Conservation (phyloP, 305 asterid species). For the Withania somnifera region DNA sequence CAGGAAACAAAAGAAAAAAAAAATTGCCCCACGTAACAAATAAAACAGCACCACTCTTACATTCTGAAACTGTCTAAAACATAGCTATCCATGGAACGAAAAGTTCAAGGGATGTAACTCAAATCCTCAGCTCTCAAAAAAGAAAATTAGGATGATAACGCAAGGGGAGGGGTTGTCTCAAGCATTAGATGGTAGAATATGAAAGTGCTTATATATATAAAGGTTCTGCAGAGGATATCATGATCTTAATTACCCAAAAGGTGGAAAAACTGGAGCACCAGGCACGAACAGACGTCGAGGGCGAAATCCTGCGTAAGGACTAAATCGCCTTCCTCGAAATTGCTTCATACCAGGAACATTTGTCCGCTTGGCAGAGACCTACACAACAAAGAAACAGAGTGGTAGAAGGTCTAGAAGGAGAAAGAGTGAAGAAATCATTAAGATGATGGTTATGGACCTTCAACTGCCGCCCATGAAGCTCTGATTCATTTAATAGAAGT, state of each 20-base stretch:
- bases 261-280: conserved; percentile 41
- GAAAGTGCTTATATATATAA: not conserved
- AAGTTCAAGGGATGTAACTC: not conserved
- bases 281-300: conserved; percentile 49
- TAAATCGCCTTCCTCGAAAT: conserved; percentile 45
- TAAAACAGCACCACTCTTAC: not conserved
- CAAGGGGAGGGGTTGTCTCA: not conserved
- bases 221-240: not conserved
- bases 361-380: conserved; percentile 62
- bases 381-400: conserved; percentile 10
- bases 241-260: conserved; percentile 49
- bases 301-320: conserved; percentile 40
- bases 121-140: not conserved
- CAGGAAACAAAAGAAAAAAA: not conserved
- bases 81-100: not conserved
- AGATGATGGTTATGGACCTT: conserved; percentile 31
- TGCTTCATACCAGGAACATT: conserved; percentile 53
- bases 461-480: conserved; percentile 62
- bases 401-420: conserved; percentile 20
- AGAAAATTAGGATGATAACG: not conserved
- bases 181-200: not conserved
- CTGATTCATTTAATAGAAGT: conserved; percentile 51
- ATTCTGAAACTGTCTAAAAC: not conserved
- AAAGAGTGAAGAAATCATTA: not conserved
- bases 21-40: not conserved